A percentile compares a stretch with the other conserved stretches of the same genome.
These are phyloP conservation scores for Xenosphaeropsis pyriputrescens DNA, from an alignment of 2,329 filamentous ascomycete species.

Conservation along the genomic window DNA sequence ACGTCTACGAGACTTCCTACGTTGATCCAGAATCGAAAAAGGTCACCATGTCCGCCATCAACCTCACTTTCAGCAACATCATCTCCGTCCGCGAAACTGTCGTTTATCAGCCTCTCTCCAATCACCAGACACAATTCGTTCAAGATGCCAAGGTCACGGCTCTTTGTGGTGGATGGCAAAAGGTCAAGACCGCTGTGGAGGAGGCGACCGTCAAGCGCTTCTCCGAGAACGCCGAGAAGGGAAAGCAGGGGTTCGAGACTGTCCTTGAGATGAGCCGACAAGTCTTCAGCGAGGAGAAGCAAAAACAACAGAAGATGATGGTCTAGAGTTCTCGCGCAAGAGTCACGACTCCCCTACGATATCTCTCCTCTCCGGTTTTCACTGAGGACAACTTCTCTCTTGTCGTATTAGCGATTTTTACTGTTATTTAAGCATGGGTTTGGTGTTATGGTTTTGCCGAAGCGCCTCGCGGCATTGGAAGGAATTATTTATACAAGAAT, in stretches of 20 bases:
- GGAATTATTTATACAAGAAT: too few species aligned
- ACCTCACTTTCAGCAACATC: conserved; percentile 85
- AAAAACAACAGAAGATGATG: conserved; percentile 27
- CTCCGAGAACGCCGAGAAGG: conserved; percentile 79
- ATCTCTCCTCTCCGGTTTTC: too few species aligned
- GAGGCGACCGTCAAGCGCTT: conserved; percentile 81
- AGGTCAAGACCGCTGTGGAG: conserved; percentile 92
- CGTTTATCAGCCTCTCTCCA: conserved; percentile 52
- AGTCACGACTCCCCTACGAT: too few species aligned
- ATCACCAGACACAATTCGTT: conserved; percentile 59
- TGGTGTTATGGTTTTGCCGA: too few species aligned
- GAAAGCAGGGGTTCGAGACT: conserved; percentile 86
- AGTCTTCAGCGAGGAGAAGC: conserved; percentile 81
- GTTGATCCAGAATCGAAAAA: conserved; percentile 73
- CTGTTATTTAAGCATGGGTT: too few species aligned
- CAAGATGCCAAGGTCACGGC: conserved; percentile 91
- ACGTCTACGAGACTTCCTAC: conserved; percentile 92
- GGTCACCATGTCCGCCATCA: conserved; percentile 93
- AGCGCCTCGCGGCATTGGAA: too few species aligned
- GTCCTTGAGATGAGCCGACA: conserved; percentile 87
- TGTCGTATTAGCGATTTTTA: too few species aligned
- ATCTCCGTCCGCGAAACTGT: conserved; percentile 90
- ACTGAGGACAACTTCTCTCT: too few species aligned
- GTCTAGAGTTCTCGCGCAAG: not conserved
- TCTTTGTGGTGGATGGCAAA: conserved; percentile 91